phyloP scores from a whole-genome alignment of 176 grass and related monocot species.

The Oryza australiensis region DNA sequence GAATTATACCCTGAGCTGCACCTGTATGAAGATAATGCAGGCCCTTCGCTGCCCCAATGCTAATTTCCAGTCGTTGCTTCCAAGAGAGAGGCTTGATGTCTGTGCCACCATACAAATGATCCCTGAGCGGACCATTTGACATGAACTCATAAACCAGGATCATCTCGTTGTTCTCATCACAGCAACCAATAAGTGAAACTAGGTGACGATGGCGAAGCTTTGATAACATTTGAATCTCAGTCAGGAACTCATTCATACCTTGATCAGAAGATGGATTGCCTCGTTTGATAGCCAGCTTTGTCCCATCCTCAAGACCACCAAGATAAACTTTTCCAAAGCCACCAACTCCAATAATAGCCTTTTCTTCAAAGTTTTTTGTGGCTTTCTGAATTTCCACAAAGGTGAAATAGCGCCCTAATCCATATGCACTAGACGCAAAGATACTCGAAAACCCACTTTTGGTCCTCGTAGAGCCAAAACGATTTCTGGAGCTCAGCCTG shows the following conservation, averaged over 20 bases:
- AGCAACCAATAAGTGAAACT: conserved; percentile 94
- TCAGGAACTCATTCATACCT: conserved; percentile 94
- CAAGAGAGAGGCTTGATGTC: conserved; percentile 61
- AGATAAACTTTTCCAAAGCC: conserved; percentile 97
- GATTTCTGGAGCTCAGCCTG: conserved; percentile 66
- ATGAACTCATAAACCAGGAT: conserved; percentile 97
- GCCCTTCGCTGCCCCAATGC: conserved; percentile 89
- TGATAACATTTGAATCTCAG: conserved; percentile 91
- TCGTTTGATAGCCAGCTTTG: conserved; percentile 85
- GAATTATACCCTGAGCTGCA: conserved; percentile 94
- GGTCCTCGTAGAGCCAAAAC: conserved; percentile 73
- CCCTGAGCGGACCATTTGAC: conserved; percentile 78
- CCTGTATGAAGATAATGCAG: conserved; percentile 97
- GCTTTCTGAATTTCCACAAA: conserved; percentile 84
- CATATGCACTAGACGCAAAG: conserved; percentile 77
- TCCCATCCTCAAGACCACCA: conserved; percentile 72
- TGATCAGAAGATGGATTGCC: conserved; percentile 89
- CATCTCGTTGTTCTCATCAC: conserved; percentile 98
- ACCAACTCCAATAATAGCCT: conserved; percentile 74
- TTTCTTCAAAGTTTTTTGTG: conserved; percentile 95
- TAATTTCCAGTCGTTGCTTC: conserved; percentile 85
- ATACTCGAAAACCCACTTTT: conserved; percentile 75
- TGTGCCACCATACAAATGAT: conserved; percentile 77
- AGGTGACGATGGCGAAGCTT: conserved; percentile 90
- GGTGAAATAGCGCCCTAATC: conserved; percentile 73